Conservation (phyloP, 345 rosid species). For the Geranium rotundifolium region DNA sequence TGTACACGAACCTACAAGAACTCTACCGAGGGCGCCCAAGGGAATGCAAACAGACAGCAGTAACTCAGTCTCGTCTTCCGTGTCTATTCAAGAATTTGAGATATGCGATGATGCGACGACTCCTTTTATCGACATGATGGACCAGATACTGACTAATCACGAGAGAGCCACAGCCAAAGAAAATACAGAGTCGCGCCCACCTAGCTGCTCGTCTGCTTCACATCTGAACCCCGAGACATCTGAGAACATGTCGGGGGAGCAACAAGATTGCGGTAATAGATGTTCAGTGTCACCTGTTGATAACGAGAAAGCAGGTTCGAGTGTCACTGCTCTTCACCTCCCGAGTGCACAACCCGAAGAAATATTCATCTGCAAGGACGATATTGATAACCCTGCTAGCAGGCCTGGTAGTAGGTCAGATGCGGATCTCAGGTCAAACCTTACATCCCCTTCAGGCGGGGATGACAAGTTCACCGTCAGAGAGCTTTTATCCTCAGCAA, state of each 20-base stretch:
- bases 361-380: conserved; percentile 15
- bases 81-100: conserved; percentile 74
- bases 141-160: conserved; percentile 27
- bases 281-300: conserved; percentile 18
- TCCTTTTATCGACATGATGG: conserved; percentile 43
- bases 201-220: conserved; percentile 22
- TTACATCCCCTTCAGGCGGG: conserved; percentile 25
- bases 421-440: conserved; percentile 17
- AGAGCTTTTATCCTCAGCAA: conserved; percentile 45
- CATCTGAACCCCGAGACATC: conserved; percentile 17
- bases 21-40: conserved; percentile 30
- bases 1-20: background rate
- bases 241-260: conserved; percentile 23
- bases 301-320: conserved; percentile 19
- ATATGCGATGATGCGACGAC: conserved; percentile 70
- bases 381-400: conserved; percentile 13
- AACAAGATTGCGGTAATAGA: conserved; percentile 16
- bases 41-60: conserved; percentile 61
- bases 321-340: conserved; percentile 13
- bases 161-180: conserved; percentile 24
- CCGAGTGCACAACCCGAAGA: conserved; percentile 25
- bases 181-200: conserved; percentile 23
- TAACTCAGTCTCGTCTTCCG: conserved; percentile 62
- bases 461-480: conserved; percentile 65
- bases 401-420: conserved; percentile 25